Evolutionary conservation across 495 filamentous ascomycete genomes (phyloP).

Genomic region (Penicillium goetzii): DNA sequence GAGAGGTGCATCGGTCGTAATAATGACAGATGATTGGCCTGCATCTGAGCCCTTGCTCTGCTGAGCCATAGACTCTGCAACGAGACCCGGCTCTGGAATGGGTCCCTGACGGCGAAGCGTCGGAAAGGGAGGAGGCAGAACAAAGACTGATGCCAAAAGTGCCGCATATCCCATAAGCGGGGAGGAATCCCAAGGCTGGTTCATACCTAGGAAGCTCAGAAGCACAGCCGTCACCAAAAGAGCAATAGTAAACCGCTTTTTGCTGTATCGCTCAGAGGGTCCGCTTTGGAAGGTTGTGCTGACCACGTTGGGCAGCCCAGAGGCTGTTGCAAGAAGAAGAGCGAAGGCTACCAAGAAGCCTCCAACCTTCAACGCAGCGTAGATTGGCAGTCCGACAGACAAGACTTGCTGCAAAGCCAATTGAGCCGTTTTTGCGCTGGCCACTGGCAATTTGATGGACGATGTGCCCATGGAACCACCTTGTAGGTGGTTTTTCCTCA

Average conservation of each 20-base stretch:
- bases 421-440: conserved; percentile 22
- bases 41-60: conserved; percentile 18
- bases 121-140: conserved; percentile 48
- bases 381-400: conserved; percentile 58
- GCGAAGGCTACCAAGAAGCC: conserved; percentile 56
- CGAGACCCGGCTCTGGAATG: conserved; percentile 34
- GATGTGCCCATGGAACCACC: conserved; percentile 14
- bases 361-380: conserved; percentile 59
- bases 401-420: conserved; percentile 30
- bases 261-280: conserved; percentile 27
- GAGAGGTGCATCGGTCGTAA: conserved; percentile 36
- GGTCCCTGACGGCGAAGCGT: conserved; percentile 28
- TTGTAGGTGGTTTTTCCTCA: conserved; percentile 19
- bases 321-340: conserved; percentile 50
- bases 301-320: conserved; percentile 42
- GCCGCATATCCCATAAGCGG: conserved; percentile 51
- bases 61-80: conserved; percentile 26
- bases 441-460: conserved; percentile 21
- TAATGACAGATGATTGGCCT: conserved; percentile 18
- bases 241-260: conserved; percentile 36
- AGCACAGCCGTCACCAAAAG: conserved; percentile 33
- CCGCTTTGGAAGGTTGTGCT: conserved; percentile 12
- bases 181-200: conserved; percentile 37
- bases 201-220: conserved; percentile 41
- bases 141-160: conserved; percentile 48